A percentile compares a stretch with the other conserved stretches of the same genome.
phyloP scores from a whole-genome alignment of 2,329 filamentous ascomycete species.

The Alternaria sp. region DNA sequence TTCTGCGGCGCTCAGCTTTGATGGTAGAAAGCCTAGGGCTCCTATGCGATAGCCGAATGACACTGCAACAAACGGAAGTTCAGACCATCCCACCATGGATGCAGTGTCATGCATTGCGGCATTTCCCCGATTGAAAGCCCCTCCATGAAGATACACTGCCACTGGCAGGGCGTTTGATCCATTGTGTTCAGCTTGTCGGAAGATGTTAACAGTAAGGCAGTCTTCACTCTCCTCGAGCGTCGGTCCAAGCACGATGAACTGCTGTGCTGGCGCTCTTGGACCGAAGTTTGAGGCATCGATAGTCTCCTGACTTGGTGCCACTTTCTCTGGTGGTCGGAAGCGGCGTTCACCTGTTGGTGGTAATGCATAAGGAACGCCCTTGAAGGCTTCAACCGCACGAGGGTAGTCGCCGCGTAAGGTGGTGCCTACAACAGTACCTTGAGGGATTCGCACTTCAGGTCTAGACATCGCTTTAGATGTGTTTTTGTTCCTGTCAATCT shows the following conservation, averaged over 20 bases:
- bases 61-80: slow-evolving; percentile 63
- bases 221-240: slow-evolving; percentile 29
- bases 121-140: slow-evolving; percentile 61
- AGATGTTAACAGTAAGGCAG: slow-evolving; percentile 34
- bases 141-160: slow-evolving; percentile 68
- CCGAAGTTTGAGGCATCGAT: slow-evolving; percentile 30
- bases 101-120: slow-evolving; percentile 64
- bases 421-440: slow-evolving; percentile 23
- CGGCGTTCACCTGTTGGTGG: slow-evolving; percentile 27
- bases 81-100: slow-evolving; percentile 65
- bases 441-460: slow-evolving; percentile 14
- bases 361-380: slow-evolving; percentile 30
- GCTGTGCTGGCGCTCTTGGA: slow-evolving; percentile 27
- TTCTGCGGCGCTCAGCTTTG: slow-evolving; percentile 41
- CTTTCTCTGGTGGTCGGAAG: slow-evolving; percentile 30
- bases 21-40: slow-evolving; percentile 19
- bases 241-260: slow-evolving; percentile 23
- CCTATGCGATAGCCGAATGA: slow-evolving; percentile 35
- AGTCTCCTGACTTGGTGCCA: slow-evolving; percentile 12
- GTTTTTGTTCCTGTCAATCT: neutral
- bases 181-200: slow-evolving; percentile 16
- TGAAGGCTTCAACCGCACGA: slow-evolving; percentile 23
- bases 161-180: slow-evolving; percentile 20
- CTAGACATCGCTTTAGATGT: neutral
- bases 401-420: slow-evolving; percentile 8